phyloP scores from a whole-genome alignment of 257 asterid genomes.

The Parsonsia alboflavescens region DNA sequence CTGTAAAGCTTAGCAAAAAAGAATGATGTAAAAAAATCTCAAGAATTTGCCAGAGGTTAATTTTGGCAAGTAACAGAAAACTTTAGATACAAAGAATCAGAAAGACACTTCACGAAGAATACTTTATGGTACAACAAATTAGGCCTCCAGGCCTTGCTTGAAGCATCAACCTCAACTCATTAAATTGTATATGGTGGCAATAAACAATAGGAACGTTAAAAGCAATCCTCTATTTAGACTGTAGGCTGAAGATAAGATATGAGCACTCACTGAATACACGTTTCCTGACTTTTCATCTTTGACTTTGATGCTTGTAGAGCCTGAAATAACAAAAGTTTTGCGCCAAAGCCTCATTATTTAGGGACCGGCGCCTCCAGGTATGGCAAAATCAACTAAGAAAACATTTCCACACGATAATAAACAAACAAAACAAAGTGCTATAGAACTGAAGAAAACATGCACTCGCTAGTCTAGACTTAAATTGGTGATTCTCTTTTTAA shows the following conservation, averaged over 20 bases:
- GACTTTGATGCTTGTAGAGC: slow-evolving; percentile 74
- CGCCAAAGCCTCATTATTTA: background rate
- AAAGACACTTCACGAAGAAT: background rate
- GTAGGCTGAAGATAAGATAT: slow-evolving; percentile 49
- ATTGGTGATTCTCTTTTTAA: background rate
- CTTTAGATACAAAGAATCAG: slow-evolving; percentile 26
- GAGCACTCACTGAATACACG: slow-evolving; percentile 47
- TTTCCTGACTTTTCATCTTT: slow-evolving; percentile 55
- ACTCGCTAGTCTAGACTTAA: background rate
- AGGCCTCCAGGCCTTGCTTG: slow-evolving; percentile 19
- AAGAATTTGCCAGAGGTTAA: slow-evolving; percentile 4
- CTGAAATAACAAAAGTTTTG: slow-evolving; percentile 24
- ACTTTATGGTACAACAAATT: slow-evolving; percentile 15
- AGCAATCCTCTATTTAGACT: slow-evolving; percentile 22
- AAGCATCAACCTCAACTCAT: slow-evolving; percentile 25
- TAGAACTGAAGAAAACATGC: background rate
- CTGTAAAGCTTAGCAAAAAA: background rate
- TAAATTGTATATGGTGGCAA: slow-evolving; percentile 29
- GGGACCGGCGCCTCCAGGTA: too few species aligned
- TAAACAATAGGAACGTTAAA: slow-evolving; percentile 36
- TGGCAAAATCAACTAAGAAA: background rate
- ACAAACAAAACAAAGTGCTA: background rate
- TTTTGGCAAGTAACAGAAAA: background rate
- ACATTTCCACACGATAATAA: background rate
- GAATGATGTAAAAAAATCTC: slow-evolving; percentile 16